A percentile compares a stretch with the other conserved stretches of the same genome.
Conservation (phyloP, 2,329 filamentous ascomycete genomes). For the Proliferodiscus dingleyae region DNA sequence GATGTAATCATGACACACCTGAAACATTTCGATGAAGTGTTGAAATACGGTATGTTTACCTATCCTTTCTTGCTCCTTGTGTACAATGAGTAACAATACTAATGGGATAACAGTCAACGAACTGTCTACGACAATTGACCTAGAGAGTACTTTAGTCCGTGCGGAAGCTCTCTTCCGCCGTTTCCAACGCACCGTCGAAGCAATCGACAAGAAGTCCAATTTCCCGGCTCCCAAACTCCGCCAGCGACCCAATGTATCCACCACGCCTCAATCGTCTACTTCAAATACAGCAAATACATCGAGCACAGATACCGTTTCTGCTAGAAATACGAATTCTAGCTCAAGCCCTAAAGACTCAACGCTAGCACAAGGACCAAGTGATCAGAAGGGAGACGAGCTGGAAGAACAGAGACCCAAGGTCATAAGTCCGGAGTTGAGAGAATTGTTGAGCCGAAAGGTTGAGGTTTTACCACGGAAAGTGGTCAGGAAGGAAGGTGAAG, state of each 20-base stretch:
- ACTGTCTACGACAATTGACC: constrained; percentile 85
- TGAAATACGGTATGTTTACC: constrained; percentile 76
- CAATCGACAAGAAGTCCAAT: constrained; percentile 85
- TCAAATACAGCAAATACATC: not conserved
- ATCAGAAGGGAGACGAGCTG: constrained; percentile 22
- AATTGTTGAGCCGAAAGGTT: constrained; percentile 56
- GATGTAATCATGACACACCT: constrained; percentile 94
- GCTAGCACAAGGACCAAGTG: constrained; percentile 14
- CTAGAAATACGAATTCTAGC: not conserved
- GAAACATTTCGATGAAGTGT: constrained; percentile 89
- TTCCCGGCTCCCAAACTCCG: constrained; percentile 58
- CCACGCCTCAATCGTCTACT: not conserved
- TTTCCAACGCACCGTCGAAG: constrained; percentile 84
- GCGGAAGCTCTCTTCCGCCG: constrained; percentile 84
- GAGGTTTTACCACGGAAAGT: constrained; percentile 30
- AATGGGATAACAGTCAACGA: constrained; percentile 70
- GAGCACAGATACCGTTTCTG: not conserved
- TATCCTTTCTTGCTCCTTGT: not conserved
- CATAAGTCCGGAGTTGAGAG: constrained; percentile 59
- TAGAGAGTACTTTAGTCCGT: constrained; percentile 77
- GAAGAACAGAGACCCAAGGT: constrained; percentile 38
- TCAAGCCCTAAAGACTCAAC: not conserved
- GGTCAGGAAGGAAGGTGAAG: constrained; percentile 31
- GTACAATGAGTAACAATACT: constrained; percentile 1
- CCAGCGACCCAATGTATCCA: constrained; percentile 15